Evolutionary conservation across 192 early-diverging fungal species (phyloP), one percentile per base, ranked within the genome.

Genomic region (Borealophlyctis nickersoniae): DNA sequence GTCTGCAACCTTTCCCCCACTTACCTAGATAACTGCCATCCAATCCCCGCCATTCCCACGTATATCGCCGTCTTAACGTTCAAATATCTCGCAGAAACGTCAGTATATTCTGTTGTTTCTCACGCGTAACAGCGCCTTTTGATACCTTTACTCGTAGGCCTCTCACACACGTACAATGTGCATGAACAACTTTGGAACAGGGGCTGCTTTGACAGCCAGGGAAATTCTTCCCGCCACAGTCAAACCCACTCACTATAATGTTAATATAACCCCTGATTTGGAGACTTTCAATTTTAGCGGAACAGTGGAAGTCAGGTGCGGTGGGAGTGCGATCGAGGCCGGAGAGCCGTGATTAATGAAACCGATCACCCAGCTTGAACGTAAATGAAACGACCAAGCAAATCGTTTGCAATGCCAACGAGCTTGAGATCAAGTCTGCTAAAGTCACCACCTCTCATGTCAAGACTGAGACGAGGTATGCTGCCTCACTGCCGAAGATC

Each of bases 221-320:
- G 86, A 93, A 69, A 83, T 95, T 48, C 85, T 96, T 33, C 94
- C 94, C 49, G 88, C 85, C 56, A 92, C 84, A 62, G 89, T 94
- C 54, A 86, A 79, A 48, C 94, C 94, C 7, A 69, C 79, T 35
- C 90, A 95, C 73, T 96, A 96, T 78, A 81, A 82, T 66, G 76
- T 96, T 36, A 75, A 80, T 4, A 70, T 96, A 13, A 88, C 86
- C 19, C 92, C 94, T 1, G 83, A 93, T 71, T 77, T 96, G 52
- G 82, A 81, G n/a, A 74, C 80, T 29, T 92, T 93, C 60, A 85
- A 81, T 4, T 96, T 92, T 69, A 73, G 81, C 23, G 95, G 95
- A 51, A 72, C 77, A 49, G 94, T 92, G 45, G 75, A 72, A 56
- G 84, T 94, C 60, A 74, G 79, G 87, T 91, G 75, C 61, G 79